Base-by-base conservation (phyloP, 345 rosid species). In the Salix udensis region DNA sequence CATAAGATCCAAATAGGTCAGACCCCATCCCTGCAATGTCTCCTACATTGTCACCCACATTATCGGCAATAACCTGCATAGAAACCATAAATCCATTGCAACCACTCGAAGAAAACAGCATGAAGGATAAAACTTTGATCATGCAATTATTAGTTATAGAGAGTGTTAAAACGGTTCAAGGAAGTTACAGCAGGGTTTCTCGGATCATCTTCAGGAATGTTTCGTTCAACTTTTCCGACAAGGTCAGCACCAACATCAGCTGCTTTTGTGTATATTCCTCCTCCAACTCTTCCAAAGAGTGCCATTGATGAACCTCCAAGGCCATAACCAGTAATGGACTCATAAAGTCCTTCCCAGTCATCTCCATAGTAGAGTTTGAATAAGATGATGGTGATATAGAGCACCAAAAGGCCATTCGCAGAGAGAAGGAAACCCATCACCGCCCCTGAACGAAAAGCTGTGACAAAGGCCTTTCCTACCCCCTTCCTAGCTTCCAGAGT, bases 361-460 rank as follows among this genome's bases (percentile, higher is more conserved):
- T 89, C 90, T n/a, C 87, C 92, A 68, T 90, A 90, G 78, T 89
- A 90, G 44, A 88, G 81, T 69, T 83, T 89, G 74, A 89, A 90
- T 66, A 89, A 76, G 44, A 84, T 80, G 79, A 90, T 90, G 48
- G 90, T 82, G 30, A 76, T 77, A 75, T 76, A 86, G 5, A 90
- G 88, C 77, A 90, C 94, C 73, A 90, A 55, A 65, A 90, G 94
- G 31, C 94, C 87, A 86, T 87, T 90, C 7, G 92, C 90, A 67
- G 92, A 91, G 61, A 90, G 91, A 62, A 90, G 92, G 71, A 90
- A 90, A 40, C 94, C 94, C 92, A 90, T 89, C 24, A 90, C 94
- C 0, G 94, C 86, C 24, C 94, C 92, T 12, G 92, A 84, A 53
- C 89, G 84, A 74, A 89, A 88, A 69, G 92, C 94, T 24, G 82